Evolutionary conservation across 2,329 filamentous ascomycete species (phyloP).

Genomic region (Thielaviopsis euricoi): DNA sequence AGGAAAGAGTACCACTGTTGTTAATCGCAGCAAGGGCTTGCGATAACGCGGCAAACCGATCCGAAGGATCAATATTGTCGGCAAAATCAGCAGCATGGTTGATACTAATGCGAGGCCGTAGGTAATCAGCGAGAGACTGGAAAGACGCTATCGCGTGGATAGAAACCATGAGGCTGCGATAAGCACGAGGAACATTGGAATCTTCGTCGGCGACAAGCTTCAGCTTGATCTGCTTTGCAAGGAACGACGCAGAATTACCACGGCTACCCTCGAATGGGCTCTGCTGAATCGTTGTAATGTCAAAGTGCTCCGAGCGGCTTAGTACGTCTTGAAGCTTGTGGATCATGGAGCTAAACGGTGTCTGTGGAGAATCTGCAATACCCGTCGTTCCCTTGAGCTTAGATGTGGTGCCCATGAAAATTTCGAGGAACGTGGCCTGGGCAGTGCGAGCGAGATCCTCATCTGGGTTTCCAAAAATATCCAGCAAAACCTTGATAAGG

Average conservation of each 20-base stretch:
- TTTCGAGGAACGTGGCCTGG: conserved; percentile 69
- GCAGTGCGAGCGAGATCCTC: conserved; percentile 46
- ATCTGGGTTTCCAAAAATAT: conserved; percentile 61
- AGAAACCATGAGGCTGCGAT: conserved; percentile 91
- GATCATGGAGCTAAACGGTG: conserved; percentile 78
- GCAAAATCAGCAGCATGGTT: conserved; percentile 29
- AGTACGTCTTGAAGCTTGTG: conserved; percentile 91
- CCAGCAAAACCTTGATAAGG: conserved; percentile 67
- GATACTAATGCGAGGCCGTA: conserved; percentile 64
- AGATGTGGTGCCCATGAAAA: conserved; percentile 71
- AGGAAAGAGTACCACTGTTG: conserved; percentile 35
- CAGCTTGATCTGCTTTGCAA: conserved; percentile 85
- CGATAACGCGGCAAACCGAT: conserved; percentile 48
- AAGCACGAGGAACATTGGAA: conserved; percentile 73
- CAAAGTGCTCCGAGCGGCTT: conserved; percentile 93
- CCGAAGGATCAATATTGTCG: conserved; percentile 25
- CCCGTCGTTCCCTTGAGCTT: conserved; percentile 49
- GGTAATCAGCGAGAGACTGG: conserved; percentile 89
- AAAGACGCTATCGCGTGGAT: conserved; percentile 98
- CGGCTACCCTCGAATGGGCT: conserved; percentile 81
- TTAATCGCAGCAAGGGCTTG: conserved; percentile 62
- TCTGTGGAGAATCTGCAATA: conserved; percentile 52
- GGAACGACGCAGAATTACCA: conserved; percentile 85
- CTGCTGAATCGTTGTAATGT: conserved; percentile 88
- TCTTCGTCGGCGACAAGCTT: conserved; percentile 80